These are phyloP conservation scores for Pseudogymnoascus sp. DNA, from an alignment of 2,329 filamentous ascomycete genomes.

Conservation along the genomic window DNA sequence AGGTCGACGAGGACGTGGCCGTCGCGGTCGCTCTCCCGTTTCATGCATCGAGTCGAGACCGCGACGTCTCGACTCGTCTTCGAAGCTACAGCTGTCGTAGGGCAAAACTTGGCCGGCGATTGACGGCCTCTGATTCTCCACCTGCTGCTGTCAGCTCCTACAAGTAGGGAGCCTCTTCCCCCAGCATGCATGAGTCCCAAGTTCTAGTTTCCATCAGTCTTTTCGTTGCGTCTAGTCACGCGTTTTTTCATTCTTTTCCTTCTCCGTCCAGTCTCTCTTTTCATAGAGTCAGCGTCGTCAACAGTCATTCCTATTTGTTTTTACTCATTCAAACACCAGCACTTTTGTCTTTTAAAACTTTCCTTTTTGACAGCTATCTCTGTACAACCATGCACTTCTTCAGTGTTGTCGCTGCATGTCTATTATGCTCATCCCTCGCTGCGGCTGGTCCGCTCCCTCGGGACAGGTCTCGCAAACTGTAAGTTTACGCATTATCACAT, in stretches of 20 bases:
- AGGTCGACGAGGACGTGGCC: background rate
- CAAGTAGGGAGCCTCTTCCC: constrained; percentile 6
- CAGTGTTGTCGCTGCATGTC: constrained; percentile 11
- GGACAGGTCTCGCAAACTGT: constrained; percentile 13
- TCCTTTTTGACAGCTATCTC: background rate
- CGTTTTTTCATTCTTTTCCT: constrained; percentile 8
- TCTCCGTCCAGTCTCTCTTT: background rate
- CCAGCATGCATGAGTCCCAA: background rate
- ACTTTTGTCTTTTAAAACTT: background rate
- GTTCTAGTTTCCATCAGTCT: background rate
- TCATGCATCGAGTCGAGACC: background rate
- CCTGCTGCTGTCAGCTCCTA: background rate
- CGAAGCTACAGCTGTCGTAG: background rate
- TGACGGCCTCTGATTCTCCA: constrained; percentile 2
- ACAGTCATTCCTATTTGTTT: constrained; percentile 7
- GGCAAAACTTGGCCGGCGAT: background rate
- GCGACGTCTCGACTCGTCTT: background rate
- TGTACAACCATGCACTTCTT: constrained; percentile 15
- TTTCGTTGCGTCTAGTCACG: constrained; percentile 1
- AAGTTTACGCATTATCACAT: constrained; percentile 7
- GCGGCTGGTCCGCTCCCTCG: constrained; percentile 19
- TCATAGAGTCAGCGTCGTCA: background rate
- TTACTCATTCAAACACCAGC: constrained; percentile 5
- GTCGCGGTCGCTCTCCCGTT: background rate
- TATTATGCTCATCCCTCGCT: constrained; percentile 14